Evolutionary conservation across 805 yeast genomes (phyloP).

Genomic region (Schwanniomyces occidentalis): DNA sequence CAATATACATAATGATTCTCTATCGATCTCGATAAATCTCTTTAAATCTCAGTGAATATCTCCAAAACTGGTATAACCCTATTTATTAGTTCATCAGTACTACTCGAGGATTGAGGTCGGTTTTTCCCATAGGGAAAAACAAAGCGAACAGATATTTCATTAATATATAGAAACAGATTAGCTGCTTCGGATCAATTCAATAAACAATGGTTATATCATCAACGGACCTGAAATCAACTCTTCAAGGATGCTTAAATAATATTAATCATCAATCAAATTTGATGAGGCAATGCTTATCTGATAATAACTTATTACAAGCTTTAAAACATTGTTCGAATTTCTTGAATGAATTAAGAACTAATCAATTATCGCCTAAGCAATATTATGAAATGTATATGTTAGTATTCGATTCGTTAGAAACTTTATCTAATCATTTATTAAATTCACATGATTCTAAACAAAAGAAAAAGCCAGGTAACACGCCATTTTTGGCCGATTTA

Average conservation of each 20-base stretch:
- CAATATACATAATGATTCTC: too few relatives aligned
- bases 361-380: slow-evolving; percentile 77
- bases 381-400: slow-evolving; percentile 89
- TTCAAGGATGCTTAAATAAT: slow-evolving; percentile 29
- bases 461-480: slow-evolving; percentile 33
- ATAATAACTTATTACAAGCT: slow-evolving; percentile 75
- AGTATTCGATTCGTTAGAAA: slow-evolving; percentile 78
- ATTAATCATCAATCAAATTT: slow-evolving; percentile 70
- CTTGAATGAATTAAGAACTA: slow-evolving; percentile 78
- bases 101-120: too few relatives aligned
- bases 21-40: too few relatives aligned
- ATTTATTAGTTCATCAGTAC: too few relatives aligned
- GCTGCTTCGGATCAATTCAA: not conserved
- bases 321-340: slow-evolving; percentile 82
- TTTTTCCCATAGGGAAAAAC: not conserved
- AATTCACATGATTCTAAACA: slow-evolving; percentile 70
- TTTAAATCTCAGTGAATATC: too few relatives aligned
- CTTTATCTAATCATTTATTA: slow-evolving; percentile 61
- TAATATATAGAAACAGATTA: too few relatives aligned
- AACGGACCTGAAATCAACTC: slow-evolving; percentile 15
- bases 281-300: slow-evolving; percentile 76
- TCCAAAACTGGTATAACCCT: too few relatives aligned
- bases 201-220: slow-evolving; percentile 11
- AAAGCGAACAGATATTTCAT: slow-evolving; percentile 1
- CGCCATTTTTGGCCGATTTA: slow-evolving; percentile 68